Evolutionary conservation across 108 stramenopile genomes (phyloP).

Genomic region (Nitzschia sp.): DNA sequence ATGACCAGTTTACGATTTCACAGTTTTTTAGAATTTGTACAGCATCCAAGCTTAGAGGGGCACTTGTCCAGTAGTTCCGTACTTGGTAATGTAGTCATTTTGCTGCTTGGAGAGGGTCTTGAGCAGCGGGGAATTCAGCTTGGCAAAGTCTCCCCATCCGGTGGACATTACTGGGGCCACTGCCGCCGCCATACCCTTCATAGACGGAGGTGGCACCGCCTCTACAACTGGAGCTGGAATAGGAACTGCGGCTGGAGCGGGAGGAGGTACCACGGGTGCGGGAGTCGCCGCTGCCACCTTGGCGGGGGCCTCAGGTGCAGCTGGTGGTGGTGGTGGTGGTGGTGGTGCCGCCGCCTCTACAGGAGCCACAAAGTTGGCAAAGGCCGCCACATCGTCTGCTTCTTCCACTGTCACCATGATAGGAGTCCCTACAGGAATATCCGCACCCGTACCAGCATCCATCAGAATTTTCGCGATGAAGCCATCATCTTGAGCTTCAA

Average conservation of each 20-base stretch:
- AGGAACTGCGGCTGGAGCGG: slow-evolving; percentile 22
- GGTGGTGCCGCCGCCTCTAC: slow-evolving; percentile 32
- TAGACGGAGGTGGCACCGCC: slow-evolving; percentile 30
- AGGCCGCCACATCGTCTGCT: slow-evolving; percentile 74
- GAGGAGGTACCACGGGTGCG: slow-evolving; percentile 33
- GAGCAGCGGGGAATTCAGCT: slow-evolving; percentile 62
- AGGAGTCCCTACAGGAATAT: slow-evolving; percentile 83
- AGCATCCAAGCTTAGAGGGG: slow-evolving; percentile 37
- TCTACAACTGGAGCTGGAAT: slow-evolving; percentile 23
- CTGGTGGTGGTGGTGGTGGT: slow-evolving; percentile 32
- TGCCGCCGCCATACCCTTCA: slow-evolving; percentile 29
- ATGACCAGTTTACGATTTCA: background rate
- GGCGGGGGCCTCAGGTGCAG: slow-evolving; percentile 20
- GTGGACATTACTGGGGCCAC: slow-evolving; percentile 34
- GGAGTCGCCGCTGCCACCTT: slow-evolving; percentile 28
- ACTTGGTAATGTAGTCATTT: slow-evolving; percentile 68
- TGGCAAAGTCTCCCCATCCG: slow-evolving; percentile 68
- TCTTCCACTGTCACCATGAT: slow-evolving; percentile 95
- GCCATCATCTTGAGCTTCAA: slow-evolving; percentile 97
- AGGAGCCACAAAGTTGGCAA: slow-evolving; percentile 62
- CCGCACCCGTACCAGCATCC: slow-evolving; percentile 64
- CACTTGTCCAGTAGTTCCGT: slow-evolving; percentile 80
- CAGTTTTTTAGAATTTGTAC: background rate
- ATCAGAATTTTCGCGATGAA: slow-evolving; percentile 91
- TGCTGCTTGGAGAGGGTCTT: slow-evolving; percentile 71